These are phyloP conservation scores for Sarocladium brachiariae DNA, from an alignment of 2,329 filamentous ascomycete genomes.

Conservation along the genomic window DNA sequence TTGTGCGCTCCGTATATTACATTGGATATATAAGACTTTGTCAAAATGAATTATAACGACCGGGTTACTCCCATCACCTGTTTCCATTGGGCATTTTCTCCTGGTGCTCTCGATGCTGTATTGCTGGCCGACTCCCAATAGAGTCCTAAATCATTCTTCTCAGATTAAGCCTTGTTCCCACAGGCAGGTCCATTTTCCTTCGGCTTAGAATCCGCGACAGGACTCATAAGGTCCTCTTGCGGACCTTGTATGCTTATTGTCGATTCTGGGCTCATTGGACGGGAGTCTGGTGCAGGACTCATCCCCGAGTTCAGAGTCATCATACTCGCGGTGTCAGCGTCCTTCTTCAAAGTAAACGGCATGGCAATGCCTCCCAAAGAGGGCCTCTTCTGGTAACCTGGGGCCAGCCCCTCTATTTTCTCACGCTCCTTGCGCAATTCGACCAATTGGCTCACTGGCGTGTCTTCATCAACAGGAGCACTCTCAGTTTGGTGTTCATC, in stretches of 20 bases:
- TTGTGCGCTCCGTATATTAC: background rate
- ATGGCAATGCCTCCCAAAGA: conserved; percentile 63
- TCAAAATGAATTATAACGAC: conserved; percentile 7
- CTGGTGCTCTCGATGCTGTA: too few species aligned
- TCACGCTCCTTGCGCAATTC: conserved; percentile 33
- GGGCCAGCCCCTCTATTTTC: conserved; percentile 34
- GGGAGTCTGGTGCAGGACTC: conserved; percentile 23
- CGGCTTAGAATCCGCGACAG: background rate
- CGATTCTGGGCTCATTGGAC: conserved; percentile 24
- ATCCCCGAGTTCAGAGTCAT: conserved; percentile 50
- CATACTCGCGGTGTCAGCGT: conserved; percentile 63
- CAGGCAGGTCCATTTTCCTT: background rate
- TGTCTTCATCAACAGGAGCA: conserved; percentile 28
- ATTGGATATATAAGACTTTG: background rate
- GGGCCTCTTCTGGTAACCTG: conserved; percentile 55
- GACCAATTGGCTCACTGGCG: conserved; percentile 36
- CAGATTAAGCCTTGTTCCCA: background rate
- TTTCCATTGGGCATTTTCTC: too few species aligned
- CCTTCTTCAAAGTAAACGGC: conserved; percentile 62
- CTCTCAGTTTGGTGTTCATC: conserved; percentile 44
- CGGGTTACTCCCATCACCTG: too few species aligned
- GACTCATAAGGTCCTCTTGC: background rate
- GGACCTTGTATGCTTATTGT: background rate
- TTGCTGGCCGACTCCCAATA: too few species aligned
- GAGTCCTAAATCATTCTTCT: background rate